A percentile compares a stretch with the other conserved stretches of the same genome.
Conservation (phyloP, 2,329 filamentous ascomycete genomes). For the Nannizziopsis arthrosporioides region DNA sequence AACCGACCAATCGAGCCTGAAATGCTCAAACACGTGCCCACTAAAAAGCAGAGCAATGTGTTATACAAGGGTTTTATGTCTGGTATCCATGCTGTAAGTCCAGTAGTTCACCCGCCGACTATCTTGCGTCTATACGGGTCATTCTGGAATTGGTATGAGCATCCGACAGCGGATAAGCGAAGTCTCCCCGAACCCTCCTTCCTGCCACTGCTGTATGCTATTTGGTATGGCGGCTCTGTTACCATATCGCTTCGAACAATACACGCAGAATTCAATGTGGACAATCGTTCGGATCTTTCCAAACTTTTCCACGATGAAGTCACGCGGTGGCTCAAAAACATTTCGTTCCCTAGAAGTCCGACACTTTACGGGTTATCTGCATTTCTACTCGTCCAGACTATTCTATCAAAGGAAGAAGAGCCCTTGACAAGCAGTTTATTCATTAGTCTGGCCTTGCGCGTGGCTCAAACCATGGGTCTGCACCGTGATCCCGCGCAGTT, state of each 20-base stretch:
- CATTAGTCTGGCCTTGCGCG: conserved; percentile 36
- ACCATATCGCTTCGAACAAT: conserved; percentile 34
- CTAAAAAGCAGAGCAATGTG: conserved; percentile 36
- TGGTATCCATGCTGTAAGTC: conserved; percentile 36
- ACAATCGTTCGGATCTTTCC: conserved; percentile 28
- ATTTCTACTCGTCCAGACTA: conserved; percentile 38
- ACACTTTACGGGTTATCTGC: conserved; percentile 37
- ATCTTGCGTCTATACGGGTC: conserved; percentile 31
- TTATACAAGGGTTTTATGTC: conserved; percentile 39
- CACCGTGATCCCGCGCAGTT: conserved; percentile 41
- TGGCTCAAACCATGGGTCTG: conserved; percentile 39
- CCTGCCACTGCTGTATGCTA: conserved; percentile 36
- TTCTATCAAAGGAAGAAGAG: conserved; percentile 39
- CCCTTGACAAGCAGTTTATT: conserved; percentile 39
- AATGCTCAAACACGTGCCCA: conserved; percentile 33
- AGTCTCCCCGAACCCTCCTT: conserved; percentile 32
- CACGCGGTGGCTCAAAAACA: conserved; percentile 32
- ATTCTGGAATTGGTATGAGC: conserved; percentile 39
- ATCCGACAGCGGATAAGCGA: conserved; percentile 26
- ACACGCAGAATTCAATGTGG: conserved; percentile 30
- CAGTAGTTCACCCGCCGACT: conserved; percentile 35
- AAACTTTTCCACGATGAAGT: conserved; percentile 34
- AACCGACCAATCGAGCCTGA: conserved; percentile 28
- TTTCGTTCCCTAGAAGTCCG: conserved; percentile 36
- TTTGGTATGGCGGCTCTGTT: conserved; percentile 40